These are phyloP conservation scores for Rhizopus delemar DNA, from an alignment of 371 early-diverging fungal species.

Conservation along the genomic window DNA sequence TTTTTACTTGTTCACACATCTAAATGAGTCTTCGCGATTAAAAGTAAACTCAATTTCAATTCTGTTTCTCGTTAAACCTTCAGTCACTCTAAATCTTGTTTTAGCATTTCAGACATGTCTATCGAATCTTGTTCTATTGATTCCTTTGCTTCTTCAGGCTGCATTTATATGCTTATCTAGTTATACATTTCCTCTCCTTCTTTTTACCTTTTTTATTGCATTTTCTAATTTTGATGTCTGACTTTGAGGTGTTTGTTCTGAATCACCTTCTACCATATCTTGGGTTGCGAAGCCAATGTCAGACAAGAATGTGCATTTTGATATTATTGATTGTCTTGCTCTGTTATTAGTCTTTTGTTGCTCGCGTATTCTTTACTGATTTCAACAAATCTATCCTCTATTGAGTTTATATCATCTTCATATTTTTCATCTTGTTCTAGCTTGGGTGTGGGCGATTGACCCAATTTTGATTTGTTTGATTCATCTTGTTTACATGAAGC, in stretches of 20 bases:
- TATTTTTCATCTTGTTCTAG: no score
- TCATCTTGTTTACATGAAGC: no score
- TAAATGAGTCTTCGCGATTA: constrained; percentile 71
- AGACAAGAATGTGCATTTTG: not conserved
- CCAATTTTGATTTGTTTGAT: no score
- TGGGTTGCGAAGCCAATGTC: no score
- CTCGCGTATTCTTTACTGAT: constrained; percentile 34
- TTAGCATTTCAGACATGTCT: constrained; percentile 71
- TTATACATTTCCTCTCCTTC: no score
- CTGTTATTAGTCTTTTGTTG: not conserved
- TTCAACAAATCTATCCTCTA: no score
- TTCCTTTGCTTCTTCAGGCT: constrained; percentile 70
- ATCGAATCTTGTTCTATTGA: constrained; percentile 62
- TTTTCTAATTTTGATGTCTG: no score
- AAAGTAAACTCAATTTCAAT: constrained; percentile 67
- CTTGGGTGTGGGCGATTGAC: no score
- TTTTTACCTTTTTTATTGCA: no score
- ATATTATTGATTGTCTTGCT: constrained; percentile 1
- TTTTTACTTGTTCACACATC: constrained; percentile 65
- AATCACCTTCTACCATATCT: no score
- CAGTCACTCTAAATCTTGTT: constrained; percentile 80
- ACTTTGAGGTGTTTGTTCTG: no score
- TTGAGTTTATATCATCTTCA: no score
- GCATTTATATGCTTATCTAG: not conserved
- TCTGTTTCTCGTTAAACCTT: constrained; percentile 79